Base-by-base conservation (phyloP, 352 stramenopile species). In the Globisporangium middletonii region DNA sequence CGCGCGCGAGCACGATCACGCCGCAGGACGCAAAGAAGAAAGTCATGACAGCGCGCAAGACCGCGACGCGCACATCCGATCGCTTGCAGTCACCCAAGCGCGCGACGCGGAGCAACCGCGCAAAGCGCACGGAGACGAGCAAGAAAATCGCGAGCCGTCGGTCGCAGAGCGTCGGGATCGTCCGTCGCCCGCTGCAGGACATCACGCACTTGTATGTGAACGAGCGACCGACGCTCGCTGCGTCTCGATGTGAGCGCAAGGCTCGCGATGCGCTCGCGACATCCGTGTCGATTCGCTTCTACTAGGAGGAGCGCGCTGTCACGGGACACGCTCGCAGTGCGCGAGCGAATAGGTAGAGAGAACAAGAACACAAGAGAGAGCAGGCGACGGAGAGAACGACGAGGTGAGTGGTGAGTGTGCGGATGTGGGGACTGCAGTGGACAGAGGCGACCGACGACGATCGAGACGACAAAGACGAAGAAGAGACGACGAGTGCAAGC, bases 151-250 rank as follows among this genome's bases (percentile, higher is more conserved):
- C 15, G 50, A 18, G 30, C 28, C 2, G 46, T 26, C n/a, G 46
- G 0, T 53, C 61, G 44, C 56, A 59, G 48, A 63, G 49, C 55
- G 30, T 64, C 53, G 55, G 60, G 11, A 63, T 60, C 42, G 75
- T 72, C 60, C 72, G 79, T 2, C 62, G 69, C 18, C 79, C 79
- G 38, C 59, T 89, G 57, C 72, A 80, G 43, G 79, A 89, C 55
- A 87, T 89, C 55, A 87, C 76, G 19, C 77, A 87, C 61, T 57
- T 87, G 28, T 89, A 79, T 46, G 67, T 84, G 57, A 71, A 74
- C 61, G 65, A 78, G 46, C 66, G 59, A 3, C 38, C 52, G 59
- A 59, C 23, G n/a, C 26, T 47, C 15, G 45, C 30, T 15, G 38
- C 59, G 5, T 26, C 19, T 3, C 51, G 59, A 62, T 15, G 33